phyloP scores from a whole-genome alignment of 352 stramenopile genomes.

The Globisporangium acanthophoron region DNA sequence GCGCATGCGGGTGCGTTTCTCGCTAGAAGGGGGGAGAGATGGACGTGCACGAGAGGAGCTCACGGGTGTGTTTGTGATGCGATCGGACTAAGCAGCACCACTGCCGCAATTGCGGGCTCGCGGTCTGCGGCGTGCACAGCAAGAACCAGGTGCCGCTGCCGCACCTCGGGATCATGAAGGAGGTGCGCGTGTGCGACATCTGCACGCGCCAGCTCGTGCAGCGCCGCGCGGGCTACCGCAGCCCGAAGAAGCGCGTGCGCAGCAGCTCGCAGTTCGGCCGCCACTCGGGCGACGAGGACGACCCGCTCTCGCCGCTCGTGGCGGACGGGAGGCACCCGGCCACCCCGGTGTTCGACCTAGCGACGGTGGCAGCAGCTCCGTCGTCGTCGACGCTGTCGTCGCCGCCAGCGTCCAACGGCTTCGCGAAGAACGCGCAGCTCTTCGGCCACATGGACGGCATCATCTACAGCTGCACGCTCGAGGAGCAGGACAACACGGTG shows the following conservation, averaged over 20 bases:
- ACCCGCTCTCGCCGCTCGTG: constrained; percentile 20
- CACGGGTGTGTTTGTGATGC: background rate
- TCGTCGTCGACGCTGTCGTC: constrained; percentile 4
- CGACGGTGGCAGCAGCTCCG: background rate
- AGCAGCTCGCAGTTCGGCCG: constrained; percentile 16
- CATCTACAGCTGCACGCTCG: constrained; percentile 65
- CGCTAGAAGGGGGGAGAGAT: too few relatives aligned
- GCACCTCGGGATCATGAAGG: constrained; percentile 66
- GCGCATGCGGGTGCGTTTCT: constrained; percentile 36
- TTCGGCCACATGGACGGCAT: constrained; percentile 47
- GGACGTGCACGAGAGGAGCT: background rate
- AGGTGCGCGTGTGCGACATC: constrained; percentile 69
- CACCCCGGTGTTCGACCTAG: constrained; percentile 1
- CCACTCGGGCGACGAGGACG: constrained; percentile 19
- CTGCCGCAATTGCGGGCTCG: constrained; percentile 57
- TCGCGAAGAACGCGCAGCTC: constrained; percentile 13
- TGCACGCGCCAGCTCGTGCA: constrained; percentile 68
- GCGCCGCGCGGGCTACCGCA: constrained; percentile 57
- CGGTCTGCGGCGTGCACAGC: constrained; percentile 69
- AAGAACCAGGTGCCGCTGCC: constrained; percentile 75
- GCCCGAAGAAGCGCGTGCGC: constrained; percentile 22
- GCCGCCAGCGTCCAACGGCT: background rate
- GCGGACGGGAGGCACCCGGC: constrained; percentile 14
- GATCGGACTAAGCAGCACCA: constrained; percentile 29
- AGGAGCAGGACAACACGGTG: constrained; percentile 76